Evolutionary conservation across 257 asterid species (phyloP), one percentile per base, ranked within the genome.

Genomic region (Salvia miltiorrhiza): DNA sequence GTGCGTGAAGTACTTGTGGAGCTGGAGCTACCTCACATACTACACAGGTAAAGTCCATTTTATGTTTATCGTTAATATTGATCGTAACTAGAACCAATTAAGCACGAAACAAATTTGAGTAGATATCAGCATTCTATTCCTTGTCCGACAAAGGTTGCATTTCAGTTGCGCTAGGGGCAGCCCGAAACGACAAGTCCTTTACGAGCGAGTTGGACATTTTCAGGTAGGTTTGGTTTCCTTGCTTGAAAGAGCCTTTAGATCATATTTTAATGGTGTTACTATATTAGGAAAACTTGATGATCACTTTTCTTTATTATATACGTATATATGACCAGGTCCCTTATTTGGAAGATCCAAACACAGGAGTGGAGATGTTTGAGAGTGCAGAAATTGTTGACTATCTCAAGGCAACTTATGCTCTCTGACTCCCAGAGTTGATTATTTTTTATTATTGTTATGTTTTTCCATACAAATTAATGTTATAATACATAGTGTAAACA

Each of bases 111-210:
- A 6, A 37, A 35, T 19, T 30, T 14, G 14, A 57, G 64, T 32
- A 26, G 40, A 5, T 45, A 45, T 44, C 16, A 48, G 24, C 54
- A 16, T 52, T 21, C 14, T 21, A 4, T 21, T 50, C 32, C n/a
- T 26, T 35, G 26, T 24, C n/a, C 26, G 32, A 53, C 45, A 33
- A 47, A 10, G 48, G 44, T 63, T 65, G 13, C 49, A 14, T 58
- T 74, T 83, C 90, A 89, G 97, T 63, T 93, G 99, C 58, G 96
- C 96, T 14, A 95, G 97, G 24, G 99, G 99, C 45, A 93, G 97
- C 83, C 91, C 97, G 7, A 93, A 85, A 75, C 77, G 99, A 4
- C 96, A 87, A 47, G 49, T 53, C 41, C 50, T 93, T 8, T 88
- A 73, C 59, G 79, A 93, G 76, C 85, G 72, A 82, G 88, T 75